A percentile compares a stretch with the other conserved stretches of the same genome.
Conservation (phyloP, 257 asterid species). For the Penstemon newberryi region DNA sequence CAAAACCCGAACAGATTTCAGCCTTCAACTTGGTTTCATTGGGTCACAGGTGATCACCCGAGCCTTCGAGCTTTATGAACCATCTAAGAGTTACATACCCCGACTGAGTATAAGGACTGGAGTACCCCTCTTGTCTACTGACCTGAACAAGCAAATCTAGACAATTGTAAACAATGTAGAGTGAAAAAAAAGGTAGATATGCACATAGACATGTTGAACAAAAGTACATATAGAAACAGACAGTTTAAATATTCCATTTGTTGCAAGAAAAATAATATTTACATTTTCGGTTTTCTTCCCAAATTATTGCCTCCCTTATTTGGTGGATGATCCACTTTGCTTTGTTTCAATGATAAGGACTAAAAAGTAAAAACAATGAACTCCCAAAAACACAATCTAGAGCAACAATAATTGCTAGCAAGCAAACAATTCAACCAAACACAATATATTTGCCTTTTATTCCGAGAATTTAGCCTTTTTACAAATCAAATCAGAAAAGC, state of each 20-base stretch:
- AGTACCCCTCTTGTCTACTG: no score
- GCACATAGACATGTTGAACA: no score
- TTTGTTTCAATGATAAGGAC: constrained; percentile 40
- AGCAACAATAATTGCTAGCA: constrained; percentile 31
- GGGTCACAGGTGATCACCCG: no score
- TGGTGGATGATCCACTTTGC: constrained; percentile 63
- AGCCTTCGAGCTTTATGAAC: no score
- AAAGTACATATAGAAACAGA: no score
- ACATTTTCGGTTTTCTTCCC: constrained; percentile 28
- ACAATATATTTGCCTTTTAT: neutral
- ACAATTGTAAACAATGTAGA: no score
- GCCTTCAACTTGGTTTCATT: no score
- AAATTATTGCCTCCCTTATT: constrained; percentile 40
- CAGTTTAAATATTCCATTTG: constrained; percentile 18
- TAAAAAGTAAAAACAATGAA: constrained; percentile 14
- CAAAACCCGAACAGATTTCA: no score
- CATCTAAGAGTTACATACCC: no score
- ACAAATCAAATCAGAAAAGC: constrained; percentile 22
- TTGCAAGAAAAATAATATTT: constrained; percentile 23
- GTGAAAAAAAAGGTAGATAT: no score
- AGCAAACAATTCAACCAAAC: constrained; percentile 21
- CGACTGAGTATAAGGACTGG: no score
- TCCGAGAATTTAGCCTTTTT: neutral
- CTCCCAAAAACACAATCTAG: constrained; percentile 22
- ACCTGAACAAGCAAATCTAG: no score